phyloP scores from a whole-genome alignment of 306 rosid species.

The Fragaria vesca region DNA sequence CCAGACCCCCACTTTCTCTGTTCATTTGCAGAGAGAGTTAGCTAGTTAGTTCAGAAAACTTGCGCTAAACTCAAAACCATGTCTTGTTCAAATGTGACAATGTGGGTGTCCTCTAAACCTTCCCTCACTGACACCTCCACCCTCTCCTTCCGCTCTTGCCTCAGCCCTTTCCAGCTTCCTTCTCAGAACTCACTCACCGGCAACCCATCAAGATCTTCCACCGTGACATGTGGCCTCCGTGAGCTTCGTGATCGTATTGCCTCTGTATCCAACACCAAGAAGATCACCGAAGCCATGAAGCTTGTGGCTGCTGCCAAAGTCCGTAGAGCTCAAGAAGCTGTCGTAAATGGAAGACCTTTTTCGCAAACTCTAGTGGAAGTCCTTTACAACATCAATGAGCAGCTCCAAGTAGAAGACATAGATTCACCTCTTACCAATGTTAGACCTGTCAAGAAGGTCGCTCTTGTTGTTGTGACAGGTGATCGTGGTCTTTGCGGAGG shows the following conservation, averaged over 20 bases:
- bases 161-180: conserved; percentile 68
- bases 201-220: conserved; percentile 35
- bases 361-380: conserved; percentile 86
- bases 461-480: conserved; percentile 76
- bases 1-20: conserved; percentile 27
- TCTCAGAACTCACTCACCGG: conserved; percentile 36
- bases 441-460: conserved; percentile 79
- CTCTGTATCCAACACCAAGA: conserved; percentile 82
- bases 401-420: conserved; percentile 73
- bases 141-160: conserved; percentile 57
- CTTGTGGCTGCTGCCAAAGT: conserved; percentile 96
- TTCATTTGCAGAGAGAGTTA: conserved; percentile 5
- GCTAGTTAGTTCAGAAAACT: background rate
- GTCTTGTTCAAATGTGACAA: conserved; percentile 50
- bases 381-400: conserved; percentile 90
- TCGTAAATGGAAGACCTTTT: conserved; percentile 83
- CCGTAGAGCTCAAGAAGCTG: conserved; percentile 94
- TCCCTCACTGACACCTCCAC: conserved; percentile 61
- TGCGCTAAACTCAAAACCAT: conserved; percentile 15
- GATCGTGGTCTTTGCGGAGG: conserved; percentile 90
- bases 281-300: conserved; percentile 95
- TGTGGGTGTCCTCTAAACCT: conserved; percentile 60
- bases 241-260: conserved; percentile 74
- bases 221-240: conserved; percentile 53
- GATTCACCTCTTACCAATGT: conserved; percentile 68